These are phyloP conservation scores for Dryas octopetala DNA, from an alignment of 306 rosid genomes.

Conservation along the genomic window DNA sequence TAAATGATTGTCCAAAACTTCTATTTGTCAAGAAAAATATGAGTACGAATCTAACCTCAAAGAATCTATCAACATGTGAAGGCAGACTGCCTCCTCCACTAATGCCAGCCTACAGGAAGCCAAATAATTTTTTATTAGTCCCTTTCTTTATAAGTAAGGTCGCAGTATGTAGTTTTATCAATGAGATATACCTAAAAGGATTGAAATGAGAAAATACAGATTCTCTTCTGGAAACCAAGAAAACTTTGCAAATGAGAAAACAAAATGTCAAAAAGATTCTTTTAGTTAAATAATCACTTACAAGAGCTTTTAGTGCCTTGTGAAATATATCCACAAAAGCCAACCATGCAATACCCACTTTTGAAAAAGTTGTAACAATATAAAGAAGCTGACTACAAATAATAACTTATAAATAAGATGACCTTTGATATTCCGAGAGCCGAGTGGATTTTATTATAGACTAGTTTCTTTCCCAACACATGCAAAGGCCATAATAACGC, in stretches of 20 bases:
- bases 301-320: background rate
- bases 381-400: background rate
- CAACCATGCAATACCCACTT: background rate
- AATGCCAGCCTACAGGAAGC: slow-evolving; percentile 74
- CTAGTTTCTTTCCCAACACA: slow-evolving; percentile 66
- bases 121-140: slow-evolving; percentile 30
- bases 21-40: slow-evolving; percentile 2
- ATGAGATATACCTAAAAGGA: slow-evolving; percentile 15
- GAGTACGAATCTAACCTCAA: slow-evolving; percentile 59
- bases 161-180: slow-evolving; percentile 19
- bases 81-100: slow-evolving; percentile 95
- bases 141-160: slow-evolving; percentile 20
- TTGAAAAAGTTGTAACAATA: background rate
- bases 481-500: slow-evolving; percentile 73
- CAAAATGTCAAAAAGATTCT: background rate
- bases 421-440: slow-evolving; percentile 67
- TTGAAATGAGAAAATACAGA: background rate
- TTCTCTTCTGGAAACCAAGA: background rate
- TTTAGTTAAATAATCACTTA: background rate
- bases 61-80: slow-evolving; percentile 72
- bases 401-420: slow-evolving; percentile 4
- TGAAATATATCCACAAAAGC: background rate
- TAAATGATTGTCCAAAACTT: slow-evolving; percentile 1
- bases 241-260: background rate
- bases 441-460: slow-evolving; percentile 75